Percentiles rank a stretch among this genome's conserved stretches.
phyloP scores from a whole-genome alignment of 73 alveolate genomes.

The Paramecium sonneborni region DNA sequence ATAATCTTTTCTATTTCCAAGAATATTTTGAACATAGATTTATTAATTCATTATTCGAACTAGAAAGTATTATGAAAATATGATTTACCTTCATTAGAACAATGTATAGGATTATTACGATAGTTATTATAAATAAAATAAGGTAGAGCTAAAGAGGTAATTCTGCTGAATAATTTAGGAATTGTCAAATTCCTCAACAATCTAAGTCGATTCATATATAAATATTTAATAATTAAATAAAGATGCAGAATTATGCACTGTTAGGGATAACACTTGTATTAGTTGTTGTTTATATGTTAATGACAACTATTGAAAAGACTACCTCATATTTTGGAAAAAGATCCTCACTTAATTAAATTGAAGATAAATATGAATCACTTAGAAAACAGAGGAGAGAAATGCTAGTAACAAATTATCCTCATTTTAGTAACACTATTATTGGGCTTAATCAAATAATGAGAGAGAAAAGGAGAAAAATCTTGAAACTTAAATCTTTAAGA shows the following conservation, averaged over 20 bases:
- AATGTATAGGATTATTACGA: background rate
- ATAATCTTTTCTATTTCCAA: constrained; percentile 5
- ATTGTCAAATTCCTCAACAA: background rate
- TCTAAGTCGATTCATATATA: background rate
- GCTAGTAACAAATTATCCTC: background rate
- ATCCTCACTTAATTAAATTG: background rate
- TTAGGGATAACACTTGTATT: constrained; percentile 9
- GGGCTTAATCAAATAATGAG: constrained; percentile 28
- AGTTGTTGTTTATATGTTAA: background rate
- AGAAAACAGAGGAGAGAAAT: constrained; percentile 30
- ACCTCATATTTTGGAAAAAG: background rate
- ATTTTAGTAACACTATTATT: constrained; percentile 34
- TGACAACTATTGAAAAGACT: background rate
- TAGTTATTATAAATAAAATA: background rate
- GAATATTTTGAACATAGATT: background rate
- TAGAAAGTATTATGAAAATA: too few relatives aligned
- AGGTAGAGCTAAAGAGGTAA: background rate
- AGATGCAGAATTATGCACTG: constrained; percentile 2
- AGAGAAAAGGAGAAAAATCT: constrained; percentile 36
- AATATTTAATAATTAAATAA: background rate
- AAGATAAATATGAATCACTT: constrained; percentile 23
- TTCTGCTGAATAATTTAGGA: background rate
- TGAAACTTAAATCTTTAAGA: constrained; percentile 37
- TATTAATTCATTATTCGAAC: background rate
- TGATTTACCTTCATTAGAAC: too few relatives aligned